Evolutionary conservation across 2,329 filamentous ascomycete species (phyloP).

Genomic region (Xylariaceae sp.): DNA sequence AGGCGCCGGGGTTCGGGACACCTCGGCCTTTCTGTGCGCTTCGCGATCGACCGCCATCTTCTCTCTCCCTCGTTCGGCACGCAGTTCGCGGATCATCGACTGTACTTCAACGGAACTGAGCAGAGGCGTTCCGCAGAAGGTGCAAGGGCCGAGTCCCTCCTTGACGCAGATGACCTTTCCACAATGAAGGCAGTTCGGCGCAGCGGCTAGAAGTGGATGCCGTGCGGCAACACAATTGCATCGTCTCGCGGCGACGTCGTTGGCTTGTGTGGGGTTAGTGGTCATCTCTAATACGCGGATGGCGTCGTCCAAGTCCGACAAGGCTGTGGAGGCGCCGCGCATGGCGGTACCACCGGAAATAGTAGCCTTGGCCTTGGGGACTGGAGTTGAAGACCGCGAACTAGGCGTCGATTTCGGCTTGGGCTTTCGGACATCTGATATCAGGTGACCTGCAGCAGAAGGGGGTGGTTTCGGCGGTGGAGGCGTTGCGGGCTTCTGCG

Average conservation of each 20-base stretch:
- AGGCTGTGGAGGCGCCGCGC: constrained; percentile 75
- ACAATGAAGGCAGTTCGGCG: constrained; percentile 89
- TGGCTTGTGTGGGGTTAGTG: constrained; percentile 75
- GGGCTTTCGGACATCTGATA: constrained; percentile 73
- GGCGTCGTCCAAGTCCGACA: constrained; percentile 74
- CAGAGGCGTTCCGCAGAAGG: constrained; percentile 79
- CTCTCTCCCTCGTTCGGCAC: constrained; percentile 84
- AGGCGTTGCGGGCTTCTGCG: constrained; percentile 52
- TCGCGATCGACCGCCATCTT: constrained; percentile 81
- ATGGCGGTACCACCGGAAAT: constrained; percentile 79
- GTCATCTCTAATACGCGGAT: constrained; percentile 90
- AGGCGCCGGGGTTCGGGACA: constrained; percentile 61
- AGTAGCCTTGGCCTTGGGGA: constrained; percentile 66
- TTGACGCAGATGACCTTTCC: constrained; percentile 95
- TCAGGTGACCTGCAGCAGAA: constrained; percentile 75
- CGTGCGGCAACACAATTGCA: constrained; percentile 89
- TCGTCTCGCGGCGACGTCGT: constrained; percentile 61
- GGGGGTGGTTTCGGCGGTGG: constrained; percentile 59
- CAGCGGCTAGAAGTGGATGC: constrained; percentile 86
- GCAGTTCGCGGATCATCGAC: constrained; percentile 80
- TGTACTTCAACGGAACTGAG: constrained; percentile 75
- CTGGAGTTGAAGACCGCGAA: constrained; percentile 56
- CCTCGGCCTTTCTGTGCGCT: constrained; percentile 66
- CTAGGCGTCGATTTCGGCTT: constrained; percentile 58
- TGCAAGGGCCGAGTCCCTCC: constrained; percentile 92